phyloP scores from a whole-genome alignment of 768 basidiomycete species.

The Rhodocollybia butyracea region DNA sequence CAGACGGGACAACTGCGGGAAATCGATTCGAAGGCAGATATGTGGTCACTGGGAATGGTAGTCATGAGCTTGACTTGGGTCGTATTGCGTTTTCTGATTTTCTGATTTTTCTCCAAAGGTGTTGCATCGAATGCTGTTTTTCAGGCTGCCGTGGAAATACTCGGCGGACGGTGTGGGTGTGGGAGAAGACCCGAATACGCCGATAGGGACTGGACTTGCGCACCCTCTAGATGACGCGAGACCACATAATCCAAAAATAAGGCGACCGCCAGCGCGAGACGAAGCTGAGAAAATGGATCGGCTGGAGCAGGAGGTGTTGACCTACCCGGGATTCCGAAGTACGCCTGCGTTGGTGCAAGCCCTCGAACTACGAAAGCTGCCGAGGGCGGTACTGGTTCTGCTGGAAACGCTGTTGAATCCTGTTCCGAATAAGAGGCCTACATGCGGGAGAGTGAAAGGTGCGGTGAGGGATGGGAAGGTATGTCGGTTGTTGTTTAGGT shows the following conservation, averaged over 20 bases:
- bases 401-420: slow-evolving; percentile 71
- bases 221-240: background rate
- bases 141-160: slow-evolving; percentile 81
- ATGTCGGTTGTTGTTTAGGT: slow-evolving; percentile 22
- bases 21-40: slow-evolving; percentile 86
- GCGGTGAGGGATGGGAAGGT: slow-evolving; percentile 75
- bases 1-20: slow-evolving; percentile 62
- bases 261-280: slow-evolving; percentile 32
- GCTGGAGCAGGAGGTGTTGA: slow-evolving; percentile 69
- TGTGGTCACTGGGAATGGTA: slow-evolving; percentile 99
- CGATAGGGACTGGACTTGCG: background rate
- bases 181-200: slow-evolving; percentile 24
- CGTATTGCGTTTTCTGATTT: too few relatives aligned
- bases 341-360: slow-evolving; percentile 45
- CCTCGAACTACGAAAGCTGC: slow-evolving; percentile 72
- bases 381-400: slow-evolving; percentile 65
- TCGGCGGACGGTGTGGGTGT: slow-evolving; percentile 62
- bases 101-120: too few relatives aligned
- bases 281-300: slow-evolving; percentile 63
- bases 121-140: slow-evolving; percentile 89
- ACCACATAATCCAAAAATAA: background rate
- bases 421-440: slow-evolving; percentile 58
- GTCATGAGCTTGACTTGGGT: too few relatives aligned
- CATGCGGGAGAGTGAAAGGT: slow-evolving; percentile 64
- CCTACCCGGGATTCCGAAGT: slow-evolving; percentile 65